phyloP scores from a whole-genome alignment of 163 green algal genomes.

The Scenedesmus sp. region DNA sequence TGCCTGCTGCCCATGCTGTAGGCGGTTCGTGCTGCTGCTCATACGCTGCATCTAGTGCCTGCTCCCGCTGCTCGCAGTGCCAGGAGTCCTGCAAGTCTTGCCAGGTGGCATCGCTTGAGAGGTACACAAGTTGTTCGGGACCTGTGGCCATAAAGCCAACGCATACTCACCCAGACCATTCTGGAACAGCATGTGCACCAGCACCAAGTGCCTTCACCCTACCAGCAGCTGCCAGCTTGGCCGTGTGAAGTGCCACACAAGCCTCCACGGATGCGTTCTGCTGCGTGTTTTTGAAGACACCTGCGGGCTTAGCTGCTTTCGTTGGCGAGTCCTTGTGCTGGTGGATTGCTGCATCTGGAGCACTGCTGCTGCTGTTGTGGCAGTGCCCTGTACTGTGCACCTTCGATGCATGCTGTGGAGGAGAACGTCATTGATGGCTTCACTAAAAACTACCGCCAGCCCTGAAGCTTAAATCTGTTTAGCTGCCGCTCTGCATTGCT shows the following conservation, averaged over 20 bases:
- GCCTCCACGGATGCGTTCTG: background rate
- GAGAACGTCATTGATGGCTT: background rate
- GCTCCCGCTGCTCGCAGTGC: background rate
- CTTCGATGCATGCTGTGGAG: background rate
- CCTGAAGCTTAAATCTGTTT: no score
- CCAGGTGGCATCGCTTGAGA: background rate
- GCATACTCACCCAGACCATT: background rate
- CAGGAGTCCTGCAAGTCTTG: background rate
- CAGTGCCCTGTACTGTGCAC: background rate
- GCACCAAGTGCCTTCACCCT: constrained; percentile 7
- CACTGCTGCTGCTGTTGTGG: background rate
- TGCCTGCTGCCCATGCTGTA: background rate
- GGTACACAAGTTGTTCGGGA: background rate
- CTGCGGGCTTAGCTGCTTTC: background rate
- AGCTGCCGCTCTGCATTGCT: background rate
- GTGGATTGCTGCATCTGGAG: background rate
- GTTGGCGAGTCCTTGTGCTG: background rate
- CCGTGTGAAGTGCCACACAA: constrained; percentile 1
- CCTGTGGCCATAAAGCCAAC: background rate
- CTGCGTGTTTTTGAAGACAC: background rate
- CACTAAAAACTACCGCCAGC: background rate
- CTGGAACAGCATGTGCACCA: background rate
- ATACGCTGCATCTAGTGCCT: background rate
- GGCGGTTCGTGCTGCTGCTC: background rate
- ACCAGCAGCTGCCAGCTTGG: constrained; percentile 12